Conservation (phyloP, 2,329 filamentous ascomycete genomes). For the Fusarium anguioides region DNA sequence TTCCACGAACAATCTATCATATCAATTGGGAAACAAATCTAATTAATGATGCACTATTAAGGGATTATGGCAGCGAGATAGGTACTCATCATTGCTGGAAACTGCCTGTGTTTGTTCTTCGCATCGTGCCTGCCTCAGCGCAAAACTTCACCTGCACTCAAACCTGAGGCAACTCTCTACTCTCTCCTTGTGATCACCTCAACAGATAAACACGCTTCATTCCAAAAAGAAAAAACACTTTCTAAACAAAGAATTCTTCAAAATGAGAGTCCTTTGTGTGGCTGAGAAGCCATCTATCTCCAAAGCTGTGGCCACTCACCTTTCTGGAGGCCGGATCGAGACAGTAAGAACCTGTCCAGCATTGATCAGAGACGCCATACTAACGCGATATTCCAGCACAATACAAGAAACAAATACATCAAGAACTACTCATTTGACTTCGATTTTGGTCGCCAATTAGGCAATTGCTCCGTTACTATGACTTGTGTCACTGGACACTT, state of each 20-base stretch:
- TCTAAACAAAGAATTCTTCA: not conserved
- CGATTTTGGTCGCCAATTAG: conserved; percentile 84
- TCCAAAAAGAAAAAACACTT: not conserved
- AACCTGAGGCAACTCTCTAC: conserved; percentile 26
- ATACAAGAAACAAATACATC: conserved; percentile 79
- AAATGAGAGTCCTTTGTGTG: conserved; percentile 67
- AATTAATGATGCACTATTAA: not conserved
- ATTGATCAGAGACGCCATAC: not conserved
- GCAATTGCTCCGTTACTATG: conserved; percentile 87
- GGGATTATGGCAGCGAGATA: conserved; percentile 27
- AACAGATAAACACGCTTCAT: not conserved
- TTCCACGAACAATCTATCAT: not conserved
- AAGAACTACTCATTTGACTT: conserved; percentile 97
- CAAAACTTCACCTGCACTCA: conserved; percentile 11
- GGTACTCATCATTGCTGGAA: conserved; percentile 10
- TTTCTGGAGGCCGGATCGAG: conserved; percentile 79
- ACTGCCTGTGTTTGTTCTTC: conserved; percentile 15
- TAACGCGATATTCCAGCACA: conserved; percentile 62
- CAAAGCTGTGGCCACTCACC: conserved; percentile 90
- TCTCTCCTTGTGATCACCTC: conserved; percentile 16
- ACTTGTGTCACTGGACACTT: conserved; percentile 93
- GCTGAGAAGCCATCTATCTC: conserved; percentile 88
- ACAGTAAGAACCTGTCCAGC: conserved; percentile 65
- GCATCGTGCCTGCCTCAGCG: conserved; percentile 25
- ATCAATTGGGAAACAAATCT: not conserved